Percentiles rank a stretch among this genome's conserved stretches.
These are phyloP conservation scores for Zygnema cylindricum DNA, from an alignment of 139 green algal genomes.

Conservation along the genomic window DNA sequence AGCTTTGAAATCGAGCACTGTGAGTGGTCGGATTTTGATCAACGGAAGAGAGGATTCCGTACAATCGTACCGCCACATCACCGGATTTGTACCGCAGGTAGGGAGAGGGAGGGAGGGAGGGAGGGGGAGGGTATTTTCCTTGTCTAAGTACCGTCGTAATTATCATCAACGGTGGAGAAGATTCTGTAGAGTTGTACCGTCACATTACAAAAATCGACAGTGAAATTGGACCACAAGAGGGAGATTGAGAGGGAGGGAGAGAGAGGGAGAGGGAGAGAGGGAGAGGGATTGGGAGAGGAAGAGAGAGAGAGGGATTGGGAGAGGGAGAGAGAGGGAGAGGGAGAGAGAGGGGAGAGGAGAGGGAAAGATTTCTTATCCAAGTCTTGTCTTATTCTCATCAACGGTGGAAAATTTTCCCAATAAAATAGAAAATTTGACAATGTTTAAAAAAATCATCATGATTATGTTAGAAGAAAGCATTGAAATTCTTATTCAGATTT, in stretches of 20 bases:
- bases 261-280: constrained; percentile 10
- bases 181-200: too few relatives aligned
- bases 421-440: too few relatives aligned
- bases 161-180: neutral
- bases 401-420: too few relatives aligned
- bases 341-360: too few relatives aligned
- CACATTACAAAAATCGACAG: neutral
- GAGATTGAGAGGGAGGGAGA: neutral
- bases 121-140: too few relatives aligned
- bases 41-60: constrained; percentile 32
- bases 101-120: too few relatives aligned
- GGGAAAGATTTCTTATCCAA: too few relatives aligned
- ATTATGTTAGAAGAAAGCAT: constrained; percentile 46
- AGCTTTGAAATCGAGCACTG: neutral
- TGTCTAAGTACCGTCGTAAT: neutral
- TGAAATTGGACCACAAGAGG: too few relatives aligned
- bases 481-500: constrained; percentile 31
- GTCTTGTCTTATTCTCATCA: too few relatives aligned
- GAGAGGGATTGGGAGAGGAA: constrained; percentile 48
- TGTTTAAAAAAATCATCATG: constrained; percentile 17
- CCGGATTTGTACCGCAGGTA: constrained; percentile 49
- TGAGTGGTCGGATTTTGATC: constrained; percentile 28
- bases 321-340: too few relatives aligned
- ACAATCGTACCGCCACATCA: constrained; percentile 35
- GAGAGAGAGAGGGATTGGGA: too few relatives aligned